phyloP scores from a whole-genome alignment of 176 grass and related monocot species.

The Avena atlantica region DNA sequence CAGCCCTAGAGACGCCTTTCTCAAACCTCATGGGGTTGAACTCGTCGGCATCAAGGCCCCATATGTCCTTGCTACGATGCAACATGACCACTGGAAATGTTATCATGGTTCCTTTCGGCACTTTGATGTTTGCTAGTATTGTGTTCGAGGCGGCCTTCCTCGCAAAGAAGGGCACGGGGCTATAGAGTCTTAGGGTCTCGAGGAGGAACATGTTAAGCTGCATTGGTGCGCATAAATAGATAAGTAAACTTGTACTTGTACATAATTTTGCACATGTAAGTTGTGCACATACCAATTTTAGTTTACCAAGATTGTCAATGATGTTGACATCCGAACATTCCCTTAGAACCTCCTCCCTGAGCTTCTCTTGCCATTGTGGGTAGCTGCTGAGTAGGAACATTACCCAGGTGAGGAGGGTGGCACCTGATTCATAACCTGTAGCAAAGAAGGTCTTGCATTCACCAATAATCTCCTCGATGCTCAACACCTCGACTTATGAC shows the following conservation, averaged over 20 bases:
- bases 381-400: slow-evolving; percentile 55
- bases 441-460: slow-evolving; percentile 59
- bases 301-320: slow-evolving; percentile 23
- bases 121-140: background rate
- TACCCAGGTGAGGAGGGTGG: slow-evolving; percentile 44
- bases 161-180: background rate
- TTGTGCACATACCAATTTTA: slow-evolving; percentile 42
- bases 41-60: slow-evolving; percentile 56
- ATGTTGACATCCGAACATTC: background rate
- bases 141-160: slow-evolving; percentile 15
- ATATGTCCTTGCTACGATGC: slow-evolving; percentile 57
- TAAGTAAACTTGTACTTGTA: background rate
- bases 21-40: slow-evolving; percentile 68
- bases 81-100: slow-evolving; percentile 35
- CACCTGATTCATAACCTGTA: slow-evolving; percentile 52
- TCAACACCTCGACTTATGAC: slow-evolving; percentile 19
- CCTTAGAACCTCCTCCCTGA: slow-evolving; percentile 47
- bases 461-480: slow-evolving; percentile 53
- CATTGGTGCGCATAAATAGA: background rate
- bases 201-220: slow-evolving; percentile 56
- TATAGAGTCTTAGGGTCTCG: slow-evolving; percentile 48
- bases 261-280: background rate
- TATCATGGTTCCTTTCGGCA: slow-evolving; percentile 7
- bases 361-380: slow-evolving; percentile 49
- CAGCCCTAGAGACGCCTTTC: slow-evolving; percentile 42